These are phyloP conservation scores for Yamadazyma pseudoaaseri DNA, from an alignment of 1,139 yeast genomes.

Conservation along the genomic window DNA sequence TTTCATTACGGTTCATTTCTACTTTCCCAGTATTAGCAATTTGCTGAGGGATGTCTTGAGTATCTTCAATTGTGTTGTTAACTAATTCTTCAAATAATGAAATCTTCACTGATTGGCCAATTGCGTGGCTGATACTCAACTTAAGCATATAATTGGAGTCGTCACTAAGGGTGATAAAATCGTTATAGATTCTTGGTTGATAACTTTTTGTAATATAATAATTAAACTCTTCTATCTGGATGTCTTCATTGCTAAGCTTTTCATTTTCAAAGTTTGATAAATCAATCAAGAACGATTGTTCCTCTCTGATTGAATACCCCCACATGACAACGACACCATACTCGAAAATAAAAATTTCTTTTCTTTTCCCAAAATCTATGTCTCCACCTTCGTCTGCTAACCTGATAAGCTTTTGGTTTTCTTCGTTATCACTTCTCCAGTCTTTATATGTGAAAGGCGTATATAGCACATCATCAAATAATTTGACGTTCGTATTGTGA, in stretches of 20 bases:
- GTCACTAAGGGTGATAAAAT: slow-evolving; percentile 87
- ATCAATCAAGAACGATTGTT: slow-evolving; percentile 76
- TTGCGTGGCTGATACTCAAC: slow-evolving; percentile 84
- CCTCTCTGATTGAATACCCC: slow-evolving; percentile 89
- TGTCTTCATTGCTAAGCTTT: slow-evolving; percentile 84
- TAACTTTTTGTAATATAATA: slow-evolving; percentile 90
- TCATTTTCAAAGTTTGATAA: slow-evolving; percentile 87
- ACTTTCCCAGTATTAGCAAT: slow-evolving; percentile 94
- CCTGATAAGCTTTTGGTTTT: slow-evolving; percentile 50
- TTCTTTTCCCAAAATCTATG: slow-evolving; percentile 74
- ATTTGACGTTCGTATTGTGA: slow-evolving; percentile 77
- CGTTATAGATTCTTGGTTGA: slow-evolving; percentile 94
- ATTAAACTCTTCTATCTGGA: slow-evolving; percentile 91
- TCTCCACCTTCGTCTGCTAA: slow-evolving; percentile 95
- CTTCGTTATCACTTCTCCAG: slow-evolving; percentile 55
- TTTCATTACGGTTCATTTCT: slow-evolving; percentile 88
- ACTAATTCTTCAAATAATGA: slow-evolving; percentile 93
- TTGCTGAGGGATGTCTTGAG: slow-evolving; percentile 95
- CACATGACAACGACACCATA: slow-evolving; percentile 94
- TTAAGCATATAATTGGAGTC: slow-evolving; percentile 89
- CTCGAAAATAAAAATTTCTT: slow-evolving; percentile 85
- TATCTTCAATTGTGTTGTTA: slow-evolving; percentile 93
- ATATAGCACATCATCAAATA: slow-evolving; percentile 91
- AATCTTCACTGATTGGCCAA: slow-evolving; percentile 90
- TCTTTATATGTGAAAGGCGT: slow-evolving; percentile 86